Evolutionary conservation across 192 early-diverging fungal species (phyloP), one percentile per base, ranked within the genome.

Genomic region (Pilaira anomala): DNA sequence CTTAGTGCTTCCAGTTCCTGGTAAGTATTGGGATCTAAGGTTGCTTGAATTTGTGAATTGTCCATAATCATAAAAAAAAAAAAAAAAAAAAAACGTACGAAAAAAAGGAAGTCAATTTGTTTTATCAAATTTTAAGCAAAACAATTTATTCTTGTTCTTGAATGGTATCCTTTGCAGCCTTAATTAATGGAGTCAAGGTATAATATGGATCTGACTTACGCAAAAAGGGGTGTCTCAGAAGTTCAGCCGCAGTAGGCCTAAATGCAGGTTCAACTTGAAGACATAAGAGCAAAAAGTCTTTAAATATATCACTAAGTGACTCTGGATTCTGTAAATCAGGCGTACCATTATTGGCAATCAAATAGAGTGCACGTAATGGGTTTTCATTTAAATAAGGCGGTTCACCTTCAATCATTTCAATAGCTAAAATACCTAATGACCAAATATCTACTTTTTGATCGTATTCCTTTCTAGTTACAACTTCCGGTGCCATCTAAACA

Each of bases 321-420:
- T 93, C 91, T 7, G 97, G 95, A 48, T 91, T 84, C 78, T 97
- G 89, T 24, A 98, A 73, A 41, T 86, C 84, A 8, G 95, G 96
- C 1, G 88, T 91, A 28, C 96, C 96, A 48, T 92, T 97, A 14
- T 93, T 98, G 2, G 94, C 94, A 84, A 97, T 97, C 63, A 97
- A 69, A 65, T 95, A 96, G 57, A 97, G 70, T 8, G 95, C 95
- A 52, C 88, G 82, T 14, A 96, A 76, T 5, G 96, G 96, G 56
- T 96, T 90, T 68, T 96, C 94, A 63, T 98, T 88, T 45, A 98
- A 74, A 76, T 98, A 98, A 18, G 96, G 96, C 53, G 96, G 96
- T 68, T 98, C 93, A 14, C 94, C 93, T 76, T 98, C 96, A 45
- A 97, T 76, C 94, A 97, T 97, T 72, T 98, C 96, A 56, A 98